Evolutionary conservation across 2,329 filamentous ascomycete species (phyloP).

Genomic region (Neofusicoccum ribis): DNA sequence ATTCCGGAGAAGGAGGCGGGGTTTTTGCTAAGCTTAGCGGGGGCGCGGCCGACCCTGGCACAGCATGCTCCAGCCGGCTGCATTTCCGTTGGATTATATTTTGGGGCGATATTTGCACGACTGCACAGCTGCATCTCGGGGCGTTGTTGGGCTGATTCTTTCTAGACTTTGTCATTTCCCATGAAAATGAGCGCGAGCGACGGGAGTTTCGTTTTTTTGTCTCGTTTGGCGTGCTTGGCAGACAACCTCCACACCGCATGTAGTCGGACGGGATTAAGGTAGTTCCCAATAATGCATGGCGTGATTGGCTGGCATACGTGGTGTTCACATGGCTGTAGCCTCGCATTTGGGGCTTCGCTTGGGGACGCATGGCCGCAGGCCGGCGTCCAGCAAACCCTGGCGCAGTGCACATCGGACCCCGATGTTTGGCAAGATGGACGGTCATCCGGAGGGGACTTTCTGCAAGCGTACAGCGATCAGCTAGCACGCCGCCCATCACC

Average conservation of each 20-base stretch:
- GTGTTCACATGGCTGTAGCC: not conserved
- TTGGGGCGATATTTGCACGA: constrained; percentile 12
- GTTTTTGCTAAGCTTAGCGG: constrained; percentile 2
- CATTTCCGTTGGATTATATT: constrained; percentile 1
- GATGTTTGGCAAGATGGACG: not conserved
- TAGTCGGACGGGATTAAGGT: constrained; percentile 8
- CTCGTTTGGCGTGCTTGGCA: not conserved
- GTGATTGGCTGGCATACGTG: not conserved
- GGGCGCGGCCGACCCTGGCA: not conserved
- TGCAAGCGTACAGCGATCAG: constrained; percentile 4
- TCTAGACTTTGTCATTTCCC: not conserved
- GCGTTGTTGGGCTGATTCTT: not conserved
- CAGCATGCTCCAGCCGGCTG: not conserved
- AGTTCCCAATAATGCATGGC: constrained; percentile 10
- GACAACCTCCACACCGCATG: constrained; percentile 1
- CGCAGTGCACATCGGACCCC: constrained; percentile 1
- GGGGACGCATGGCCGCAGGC: not conserved
- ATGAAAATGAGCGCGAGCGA: constrained; percentile 9
- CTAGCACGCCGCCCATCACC: not conserved
- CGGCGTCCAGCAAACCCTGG: constrained; percentile 3
- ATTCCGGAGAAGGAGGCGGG: not conserved
- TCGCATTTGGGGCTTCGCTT: constrained; percentile 11
- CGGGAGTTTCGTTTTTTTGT: not conserved
- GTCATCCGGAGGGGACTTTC: not conserved
- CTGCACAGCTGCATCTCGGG: not conserved